Percentiles rank a stretch among this genome's conserved stretches.
phyloP scores from a whole-genome alignment of 2,329 filamentous ascomycete species.

The Nothomitra cinnamomea region DNA sequence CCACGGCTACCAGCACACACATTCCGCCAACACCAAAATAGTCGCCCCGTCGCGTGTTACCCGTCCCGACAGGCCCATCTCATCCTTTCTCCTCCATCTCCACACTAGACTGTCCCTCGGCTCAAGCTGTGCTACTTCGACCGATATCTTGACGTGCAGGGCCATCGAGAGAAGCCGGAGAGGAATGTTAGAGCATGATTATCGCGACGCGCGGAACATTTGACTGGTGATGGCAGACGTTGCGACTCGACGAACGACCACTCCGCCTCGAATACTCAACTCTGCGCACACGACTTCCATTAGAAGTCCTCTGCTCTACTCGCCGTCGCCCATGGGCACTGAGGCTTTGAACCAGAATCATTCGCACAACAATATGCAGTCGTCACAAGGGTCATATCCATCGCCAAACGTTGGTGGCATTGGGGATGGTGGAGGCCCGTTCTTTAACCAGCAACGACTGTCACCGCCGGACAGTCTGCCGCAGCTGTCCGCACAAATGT shows the following conservation, averaged over 20 bases:
- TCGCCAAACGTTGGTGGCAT: conserved; percentile 4
- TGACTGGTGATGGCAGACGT: conserved; percentile 2
- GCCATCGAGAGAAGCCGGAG: background rate
- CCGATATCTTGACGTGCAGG: background rate
- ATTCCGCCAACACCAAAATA: background rate
- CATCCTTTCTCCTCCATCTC: background rate
- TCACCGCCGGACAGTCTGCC: conserved; percentile 6
- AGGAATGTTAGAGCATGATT: too few species aligned
- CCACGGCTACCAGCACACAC: conserved; percentile 2
- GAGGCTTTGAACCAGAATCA: background rate
- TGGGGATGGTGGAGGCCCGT: conserved; percentile 7
- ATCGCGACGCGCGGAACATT: background rate
- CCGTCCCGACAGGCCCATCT: background rate
- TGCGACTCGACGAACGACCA: conserved; percentile 1
- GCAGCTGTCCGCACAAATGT: conserved; percentile 3
- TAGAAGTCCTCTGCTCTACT: conserved; percentile 1
- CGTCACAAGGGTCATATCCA: conserved; percentile 7
- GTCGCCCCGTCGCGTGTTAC: conserved; percentile 3
- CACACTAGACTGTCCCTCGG: background rate
- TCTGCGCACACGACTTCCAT: background rate
- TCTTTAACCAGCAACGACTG: conserved; percentile 6
- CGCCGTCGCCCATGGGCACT: background rate
- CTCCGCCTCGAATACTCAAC: conserved; percentile 1
- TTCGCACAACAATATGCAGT: conserved; percentile 4
- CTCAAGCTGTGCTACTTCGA: too few species aligned